Conservation (phyloP, 2,329 filamentous ascomycete species). For the Fusarium solani-melongenae region DNA sequence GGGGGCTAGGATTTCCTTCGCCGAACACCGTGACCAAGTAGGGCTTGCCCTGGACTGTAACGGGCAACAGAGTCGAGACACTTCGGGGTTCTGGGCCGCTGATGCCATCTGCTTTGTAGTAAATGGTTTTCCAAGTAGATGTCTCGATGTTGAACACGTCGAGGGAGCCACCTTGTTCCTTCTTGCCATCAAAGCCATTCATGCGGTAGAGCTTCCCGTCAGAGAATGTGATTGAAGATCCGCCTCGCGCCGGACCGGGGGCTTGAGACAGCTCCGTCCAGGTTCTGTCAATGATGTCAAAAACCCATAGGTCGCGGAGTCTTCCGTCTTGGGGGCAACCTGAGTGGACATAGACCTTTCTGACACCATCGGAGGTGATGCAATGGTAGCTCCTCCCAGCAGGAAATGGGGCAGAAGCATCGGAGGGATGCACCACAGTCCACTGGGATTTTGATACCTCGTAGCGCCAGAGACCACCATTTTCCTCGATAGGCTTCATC, state of each 20-base stretch:
- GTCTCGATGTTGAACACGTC: conserved; percentile 55
- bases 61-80: conserved; percentile 43
- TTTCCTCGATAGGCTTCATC: conserved; percentile 70
- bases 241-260: conserved; percentile 56
- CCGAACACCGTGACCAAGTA: conserved; percentile 54
- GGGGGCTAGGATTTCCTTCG: conserved; percentile 50
- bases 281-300: conserved; percentile 54
- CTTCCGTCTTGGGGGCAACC: conserved; percentile 69
- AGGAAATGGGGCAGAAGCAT: conserved; percentile 53
- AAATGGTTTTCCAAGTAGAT: conserved; percentile 41
- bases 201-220: conserved; percentile 64
- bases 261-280: conserved; percentile 67
- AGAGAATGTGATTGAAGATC: conserved; percentile 56
- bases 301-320: conserved; percentile 70
- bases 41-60: conserved; percentile 30
- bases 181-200: conserved; percentile 72
- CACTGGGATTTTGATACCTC: conserved; percentile 55
- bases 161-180: conserved; percentile 67
- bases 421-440: conserved; percentile 52
- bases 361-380: conserved; percentile 49
- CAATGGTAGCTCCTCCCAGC: conserved; percentile 67
- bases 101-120: conserved; percentile 41
- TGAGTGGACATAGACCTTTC: conserved; percentile 68
- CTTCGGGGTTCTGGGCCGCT: conserved; percentile 48
- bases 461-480: conserved; percentile 68